Percentiles rank a stretch among this genome's conserved stretches.
Evolutionary conservation across 192 early-diverging fungal species (phyloP).

Genomic region (Chytriomyces sp.): DNA sequence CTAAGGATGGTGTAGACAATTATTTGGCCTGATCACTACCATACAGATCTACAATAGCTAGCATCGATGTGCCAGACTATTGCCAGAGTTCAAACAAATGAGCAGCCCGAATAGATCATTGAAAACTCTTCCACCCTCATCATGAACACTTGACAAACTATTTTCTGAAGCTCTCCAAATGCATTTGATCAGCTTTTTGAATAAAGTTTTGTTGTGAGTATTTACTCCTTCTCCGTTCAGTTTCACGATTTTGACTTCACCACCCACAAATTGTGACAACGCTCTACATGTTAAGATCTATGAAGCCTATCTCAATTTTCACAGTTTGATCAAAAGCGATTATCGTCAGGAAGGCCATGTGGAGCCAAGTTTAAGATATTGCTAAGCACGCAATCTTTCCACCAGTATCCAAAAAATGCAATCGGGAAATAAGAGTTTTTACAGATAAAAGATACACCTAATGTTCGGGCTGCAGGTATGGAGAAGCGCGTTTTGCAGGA

Average conservation of each 20-base stretch:
- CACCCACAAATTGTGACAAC: conserved; percentile 40
- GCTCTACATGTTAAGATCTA: conserved; percentile 52
- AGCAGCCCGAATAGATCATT: conserved; percentile 46
- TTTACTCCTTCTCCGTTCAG: conserved; percentile 11
- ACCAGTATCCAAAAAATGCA: conserved; percentile 54
- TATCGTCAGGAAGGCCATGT: too few relatives aligned
- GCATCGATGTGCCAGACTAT: background rate
- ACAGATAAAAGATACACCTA: conserved; percentile 42
- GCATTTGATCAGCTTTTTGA: conserved; percentile 42
- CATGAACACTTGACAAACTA: conserved; percentile 51
- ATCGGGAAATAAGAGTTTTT: conserved; percentile 42
- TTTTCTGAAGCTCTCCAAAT: conserved; percentile 53
- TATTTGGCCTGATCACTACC: too few relatives aligned
- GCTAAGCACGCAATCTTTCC: conserved; percentile 40
- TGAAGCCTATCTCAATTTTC: conserved; percentile 2
- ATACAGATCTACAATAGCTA: too few relatives aligned
- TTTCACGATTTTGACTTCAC: conserved; percentile 13
- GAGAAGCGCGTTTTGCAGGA: conserved; percentile 16
- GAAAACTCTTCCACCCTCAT: conserved; percentile 56
- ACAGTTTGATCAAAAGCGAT: background rate
- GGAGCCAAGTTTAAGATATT: too few relatives aligned
- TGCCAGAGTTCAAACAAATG: conserved; percentile 28
- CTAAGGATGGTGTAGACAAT: too few relatives aligned
- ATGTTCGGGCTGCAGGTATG: conserved; percentile 5
- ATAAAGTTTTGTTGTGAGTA: conserved; percentile 32